Base-by-base conservation (phyloP, 345 rosid species). In the Schrenkiella parvula region DNA sequence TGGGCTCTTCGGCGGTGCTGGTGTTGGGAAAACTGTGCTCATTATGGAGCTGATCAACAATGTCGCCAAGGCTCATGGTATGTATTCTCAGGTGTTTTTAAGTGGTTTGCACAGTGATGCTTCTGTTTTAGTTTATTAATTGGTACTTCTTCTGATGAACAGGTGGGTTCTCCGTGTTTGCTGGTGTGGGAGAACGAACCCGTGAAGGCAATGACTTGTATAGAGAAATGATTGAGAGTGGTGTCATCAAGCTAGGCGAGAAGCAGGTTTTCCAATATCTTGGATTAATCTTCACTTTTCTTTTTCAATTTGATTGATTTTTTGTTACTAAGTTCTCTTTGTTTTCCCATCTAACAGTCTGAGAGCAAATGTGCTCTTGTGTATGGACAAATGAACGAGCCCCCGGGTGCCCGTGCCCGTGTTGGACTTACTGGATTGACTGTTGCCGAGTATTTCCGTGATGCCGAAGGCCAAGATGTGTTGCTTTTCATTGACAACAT, bases 381-480 rank as follows among this genome's bases (percentile, higher is more conserved):
- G 9, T 95, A 91, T 9, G 97, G 99, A 74, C 99, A 95, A 95
- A 95, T 95, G 99, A 95, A 95, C 69, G 99, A 95, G 80, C 97
- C 99, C 68, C 99, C 97, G 13, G 99, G 99, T 88, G 99, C 97
- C 15, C 97, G 97, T 87, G 99, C 97, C 43, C 99, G 99, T 84
- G 99, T 95, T 74, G 99, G 96, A 41, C 96, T 95, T 18, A 95
- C 99, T 70, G 99, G 99, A 55, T 79, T 95, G 56, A 91, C 99
- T 38, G 97, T 95, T 7, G 99, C 99, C 1, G 99, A 95, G 62
- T 95, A 95, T 74, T 95, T 95, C 85, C 93, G 98, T 71, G 98
- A 95, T 82, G 98, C 98, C 28, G 98, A 95, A 70, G 99, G 99
- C 32, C 99, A 91, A 73, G 99, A 91, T 85, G 98, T 95, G 80